Evolutionary conservation across 139 green algal species (phyloP).

Genomic region (Pedinophyceae sp.): DNA sequence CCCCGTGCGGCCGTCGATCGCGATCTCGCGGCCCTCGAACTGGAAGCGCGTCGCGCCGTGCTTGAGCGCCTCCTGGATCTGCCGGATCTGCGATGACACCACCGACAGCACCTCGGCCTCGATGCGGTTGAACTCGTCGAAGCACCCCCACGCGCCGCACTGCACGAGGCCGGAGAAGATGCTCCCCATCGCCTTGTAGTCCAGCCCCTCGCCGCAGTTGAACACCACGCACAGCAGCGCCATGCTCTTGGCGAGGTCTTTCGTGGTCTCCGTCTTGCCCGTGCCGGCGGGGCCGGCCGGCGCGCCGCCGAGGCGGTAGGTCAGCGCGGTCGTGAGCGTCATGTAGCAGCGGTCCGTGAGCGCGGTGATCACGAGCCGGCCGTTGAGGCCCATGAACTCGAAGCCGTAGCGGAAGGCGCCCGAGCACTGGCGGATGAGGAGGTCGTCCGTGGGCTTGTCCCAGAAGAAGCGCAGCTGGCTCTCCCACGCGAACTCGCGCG

Average conservation of each 20-base stretch:
- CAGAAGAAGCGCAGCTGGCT: conserved; percentile 70
- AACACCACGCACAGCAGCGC: conserved; percentile 73
- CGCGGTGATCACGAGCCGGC: conserved; percentile 61
- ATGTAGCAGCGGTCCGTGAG: conserved; percentile 79
- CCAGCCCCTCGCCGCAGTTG: conserved; percentile 73
- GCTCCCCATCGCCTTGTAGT: conserved; percentile 74
- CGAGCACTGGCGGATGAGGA: conserved; percentile 65
- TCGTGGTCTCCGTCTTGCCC: conserved; percentile 61
- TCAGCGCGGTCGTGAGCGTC: conserved; percentile 68
- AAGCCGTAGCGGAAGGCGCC: conserved; percentile 59
- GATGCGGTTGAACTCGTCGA: conserved; percentile 84
- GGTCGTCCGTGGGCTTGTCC: conserved; percentile 49
- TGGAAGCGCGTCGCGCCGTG: conserved; percentile 35
- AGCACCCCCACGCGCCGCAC: conserved; percentile 72
- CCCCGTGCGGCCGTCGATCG: conserved; percentile 40
- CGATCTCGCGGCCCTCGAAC: conserved; percentile 69
- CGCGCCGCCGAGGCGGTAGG: conserved; percentile 54
- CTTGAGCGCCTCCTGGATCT: conserved; percentile 73
- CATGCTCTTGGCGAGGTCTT: conserved; percentile 66
- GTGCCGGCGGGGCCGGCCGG: conserved; percentile 61
- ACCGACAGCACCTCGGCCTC: conserved; percentile 64
- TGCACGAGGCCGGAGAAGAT: conserved; percentile 72
- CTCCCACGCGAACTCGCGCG: conserved; percentile 72
- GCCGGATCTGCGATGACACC: conserved; percentile 39
- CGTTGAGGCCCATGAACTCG: conserved; percentile 74